Evolutionary conservation across 495 filamentous ascomycete genomes (phyloP).

Genomic region (Trichocladium antarcticum): DNA sequence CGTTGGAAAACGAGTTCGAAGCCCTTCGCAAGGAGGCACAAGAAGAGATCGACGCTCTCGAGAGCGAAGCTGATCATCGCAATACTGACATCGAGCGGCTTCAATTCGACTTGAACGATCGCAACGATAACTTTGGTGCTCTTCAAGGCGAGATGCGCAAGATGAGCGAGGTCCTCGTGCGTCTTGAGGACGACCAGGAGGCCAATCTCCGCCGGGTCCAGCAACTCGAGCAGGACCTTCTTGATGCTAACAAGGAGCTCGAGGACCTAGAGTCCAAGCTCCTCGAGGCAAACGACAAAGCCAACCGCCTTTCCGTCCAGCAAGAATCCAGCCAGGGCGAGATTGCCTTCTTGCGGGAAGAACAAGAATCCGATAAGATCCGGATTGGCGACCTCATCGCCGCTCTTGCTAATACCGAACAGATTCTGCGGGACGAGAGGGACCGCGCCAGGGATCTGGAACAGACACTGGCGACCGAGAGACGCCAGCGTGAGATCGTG

Average conservation of each 20-base stretch:
- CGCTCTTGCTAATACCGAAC: conserved; percentile 59
- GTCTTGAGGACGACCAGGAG: conserved; percentile 78
- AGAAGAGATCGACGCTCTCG: conserved; percentile 73
- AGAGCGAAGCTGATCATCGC: conserved; percentile 63
- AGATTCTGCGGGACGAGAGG: conserved; percentile 64
- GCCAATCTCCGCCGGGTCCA: conserved; percentile 50
- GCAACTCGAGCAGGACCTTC: conserved; percentile 62
- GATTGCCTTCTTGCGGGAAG: conserved; percentile 88
- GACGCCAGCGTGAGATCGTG: conserved; percentile 75
- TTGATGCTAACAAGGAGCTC: conserved; percentile 64
- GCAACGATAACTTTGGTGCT: conserved; percentile 71
- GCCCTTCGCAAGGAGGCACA: conserved; percentile 69
- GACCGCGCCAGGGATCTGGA: conserved; percentile 72
- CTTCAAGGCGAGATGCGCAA: conserved; percentile 85
- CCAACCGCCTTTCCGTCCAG: conserved; percentile 74
- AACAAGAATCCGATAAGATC: conserved; percentile 97
- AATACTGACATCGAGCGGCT: conserved; percentile 60
- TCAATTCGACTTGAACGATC: conserved; percentile 54
- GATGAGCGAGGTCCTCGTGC: conserved; percentile 71
- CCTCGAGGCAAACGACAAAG: conserved; percentile 71
- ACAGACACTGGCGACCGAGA: conserved; percentile 61
- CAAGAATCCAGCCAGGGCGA: conserved; percentile 86
- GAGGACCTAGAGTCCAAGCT: conserved; percentile 65
- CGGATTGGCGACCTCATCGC: conserved; percentile 88
- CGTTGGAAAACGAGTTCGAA: conserved; percentile 70